Evolutionary conservation across 2,329 filamentous ascomycete species (phyloP).

Genomic region (Calonectria fujianensis): DNA sequence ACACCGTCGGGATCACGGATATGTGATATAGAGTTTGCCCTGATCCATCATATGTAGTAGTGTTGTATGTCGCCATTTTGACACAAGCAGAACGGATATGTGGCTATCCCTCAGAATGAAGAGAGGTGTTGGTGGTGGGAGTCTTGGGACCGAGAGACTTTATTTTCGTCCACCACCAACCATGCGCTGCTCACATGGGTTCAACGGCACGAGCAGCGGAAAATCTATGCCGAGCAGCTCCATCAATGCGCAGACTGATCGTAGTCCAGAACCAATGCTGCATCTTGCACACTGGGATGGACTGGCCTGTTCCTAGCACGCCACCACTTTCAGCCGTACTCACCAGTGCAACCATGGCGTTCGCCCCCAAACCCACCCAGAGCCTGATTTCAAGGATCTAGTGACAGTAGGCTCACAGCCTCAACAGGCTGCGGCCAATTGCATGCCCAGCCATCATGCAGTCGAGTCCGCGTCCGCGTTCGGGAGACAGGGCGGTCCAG

Average conservation of each 20-base stretch:
- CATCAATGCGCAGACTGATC: background rate
- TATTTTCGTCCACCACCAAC: background rate
- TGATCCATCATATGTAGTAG: no score
- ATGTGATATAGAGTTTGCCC: no score
- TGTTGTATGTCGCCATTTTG: no score
- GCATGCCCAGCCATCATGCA: background rate
- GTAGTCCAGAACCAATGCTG: background rate
- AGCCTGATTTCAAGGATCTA: slow-evolving; percentile 10
- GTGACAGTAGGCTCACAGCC: background rate
- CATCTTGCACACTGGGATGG: background rate
- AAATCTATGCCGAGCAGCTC: background rate
- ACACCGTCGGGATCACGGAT: no score
- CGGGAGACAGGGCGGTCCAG: background rate
- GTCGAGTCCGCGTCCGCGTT: background rate
- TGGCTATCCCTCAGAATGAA: no score
- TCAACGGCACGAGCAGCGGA: background rate
- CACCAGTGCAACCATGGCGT: slow-evolving; percentile 7
- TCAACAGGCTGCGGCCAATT: background rate
- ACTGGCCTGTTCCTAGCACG: background rate
- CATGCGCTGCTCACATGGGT: background rate
- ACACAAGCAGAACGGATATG: no score
- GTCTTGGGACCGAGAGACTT: background rate
- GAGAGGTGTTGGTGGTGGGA: background rate
- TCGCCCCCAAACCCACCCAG: slow-evolving; percentile 11
- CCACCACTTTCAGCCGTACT: slow-evolving; percentile 23